Conservation (phyloP, 2,329 filamentous ascomycete species). For the Trichoderma atroviride region DNA sequence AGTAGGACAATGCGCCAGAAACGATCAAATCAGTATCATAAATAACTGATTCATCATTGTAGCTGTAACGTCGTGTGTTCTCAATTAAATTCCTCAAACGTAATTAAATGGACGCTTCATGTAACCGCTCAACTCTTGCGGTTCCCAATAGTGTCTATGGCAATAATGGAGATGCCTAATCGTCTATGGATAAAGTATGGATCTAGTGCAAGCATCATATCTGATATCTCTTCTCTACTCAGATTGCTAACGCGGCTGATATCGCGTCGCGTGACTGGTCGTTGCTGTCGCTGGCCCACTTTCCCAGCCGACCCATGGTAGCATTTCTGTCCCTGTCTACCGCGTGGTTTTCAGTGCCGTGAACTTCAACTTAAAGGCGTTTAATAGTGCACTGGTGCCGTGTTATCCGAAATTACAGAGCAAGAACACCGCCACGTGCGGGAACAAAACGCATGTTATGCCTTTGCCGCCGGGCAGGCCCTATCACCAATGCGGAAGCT, state of each 20-base stretch:
- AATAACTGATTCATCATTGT: background rate
- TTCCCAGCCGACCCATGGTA: background rate
- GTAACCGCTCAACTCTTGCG: background rate
- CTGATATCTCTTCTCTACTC: background rate
- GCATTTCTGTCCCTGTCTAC: background rate
- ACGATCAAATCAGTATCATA: background rate
- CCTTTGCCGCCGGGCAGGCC: background rate
- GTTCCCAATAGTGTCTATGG: background rate
- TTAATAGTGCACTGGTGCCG: background rate
- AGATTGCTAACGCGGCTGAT: background rate
- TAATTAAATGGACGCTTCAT: background rate
- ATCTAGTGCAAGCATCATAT: background rate
- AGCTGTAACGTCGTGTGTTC: slow-evolving; percentile 3
- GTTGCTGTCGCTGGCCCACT: background rate
- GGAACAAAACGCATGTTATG: background rate
- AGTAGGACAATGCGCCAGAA: background rate
- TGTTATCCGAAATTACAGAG: slow-evolving; percentile 21
- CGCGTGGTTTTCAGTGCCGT: background rate
- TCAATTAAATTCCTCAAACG: background rate
- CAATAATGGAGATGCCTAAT: background rate
- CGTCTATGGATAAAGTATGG: background rate
- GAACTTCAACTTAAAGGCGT: background rate
- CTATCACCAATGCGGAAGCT: slow-evolving; percentile 22
- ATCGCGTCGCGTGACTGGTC: background rate
- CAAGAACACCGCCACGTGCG: slow-evolving; percentile 9